phyloP scores from a whole-genome alignment of 495 filamentous ascomycete genomes.

The Hypoxylon lienhwacheense region DNA sequence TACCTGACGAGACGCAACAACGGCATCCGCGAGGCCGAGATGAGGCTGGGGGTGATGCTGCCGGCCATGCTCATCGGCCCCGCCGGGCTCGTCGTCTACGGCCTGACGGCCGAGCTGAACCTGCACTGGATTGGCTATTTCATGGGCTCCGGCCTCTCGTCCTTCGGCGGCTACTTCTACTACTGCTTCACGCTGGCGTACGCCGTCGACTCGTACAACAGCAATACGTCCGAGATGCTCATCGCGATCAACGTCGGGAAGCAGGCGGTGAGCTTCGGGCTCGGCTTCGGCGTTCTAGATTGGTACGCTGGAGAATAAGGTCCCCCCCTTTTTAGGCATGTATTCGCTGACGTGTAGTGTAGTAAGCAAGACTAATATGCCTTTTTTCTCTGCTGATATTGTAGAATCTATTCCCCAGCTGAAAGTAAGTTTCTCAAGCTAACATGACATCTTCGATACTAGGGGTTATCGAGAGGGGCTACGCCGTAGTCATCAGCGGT shows the following conservation, averaged over 20 bases:
- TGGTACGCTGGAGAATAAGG: too few species aligned
- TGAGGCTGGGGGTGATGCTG: constrained; percentile 66
- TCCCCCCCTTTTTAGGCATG: too few species aligned
- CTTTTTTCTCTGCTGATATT: too few species aligned
- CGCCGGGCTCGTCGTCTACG: constrained; percentile 62
- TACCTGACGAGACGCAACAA: constrained; percentile 58
- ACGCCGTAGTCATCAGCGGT: constrained; percentile 38
- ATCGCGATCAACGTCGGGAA: constrained; percentile 65
- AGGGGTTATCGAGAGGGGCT: constrained; percentile 40
- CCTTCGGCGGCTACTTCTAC: constrained; percentile 45
- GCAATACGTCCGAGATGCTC: constrained; percentile 61
- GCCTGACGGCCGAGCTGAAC: constrained; percentile 60
- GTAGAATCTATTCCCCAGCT: too few species aligned
- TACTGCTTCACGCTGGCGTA: constrained; percentile 46
- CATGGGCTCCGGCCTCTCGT: constrained; percentile 59
- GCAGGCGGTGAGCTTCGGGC: constrained; percentile 54
- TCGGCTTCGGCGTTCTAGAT: constrained; percentile 41
- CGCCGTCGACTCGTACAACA: constrained; percentile 66
- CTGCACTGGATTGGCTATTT: constrained; percentile 63
- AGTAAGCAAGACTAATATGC: too few species aligned
- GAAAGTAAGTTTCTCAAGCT: too few species aligned
- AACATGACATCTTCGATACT: neutral
- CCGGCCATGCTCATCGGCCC: constrained; percentile 60
- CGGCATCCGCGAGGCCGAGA: constrained; percentile 70
- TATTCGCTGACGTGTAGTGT: too few species aligned